Evolutionary conservation across 2,329 filamentous ascomycete species (phyloP).

Genomic region (Ceratocystis alfenasii): DNA sequence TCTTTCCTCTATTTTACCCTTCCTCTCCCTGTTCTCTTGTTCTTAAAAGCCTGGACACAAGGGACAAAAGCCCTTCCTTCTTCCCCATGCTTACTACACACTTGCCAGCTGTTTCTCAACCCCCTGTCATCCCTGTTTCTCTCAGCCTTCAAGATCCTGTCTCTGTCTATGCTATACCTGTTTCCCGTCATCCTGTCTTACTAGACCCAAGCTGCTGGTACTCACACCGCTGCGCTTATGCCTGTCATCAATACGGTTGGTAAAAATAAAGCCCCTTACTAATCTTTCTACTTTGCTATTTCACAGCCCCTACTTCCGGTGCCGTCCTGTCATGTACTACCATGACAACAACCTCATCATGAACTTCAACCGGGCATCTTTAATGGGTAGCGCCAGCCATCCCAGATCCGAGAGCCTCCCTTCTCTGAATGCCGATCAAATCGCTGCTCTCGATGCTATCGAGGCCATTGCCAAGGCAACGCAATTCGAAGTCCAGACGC

Average conservation of each 20-base stretch:
- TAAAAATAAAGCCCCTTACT: background rate
- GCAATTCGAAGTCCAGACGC: constrained; percentile 43
- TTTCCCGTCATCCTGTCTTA: background rate
- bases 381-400: constrained; percentile 43
- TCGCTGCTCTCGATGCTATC: constrained; percentile 46
- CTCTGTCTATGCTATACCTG: background rate
- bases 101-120: background rate
- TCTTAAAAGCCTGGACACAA: too few relatives aligned
- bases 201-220: background rate
- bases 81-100: too few relatives aligned
- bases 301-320: constrained; percentile 43
- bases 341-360: constrained; percentile 41
- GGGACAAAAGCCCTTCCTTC: too few relatives aligned
- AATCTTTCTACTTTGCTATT: background rate
- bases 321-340: constrained; percentile 44
- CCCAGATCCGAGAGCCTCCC: constrained; percentile 42
- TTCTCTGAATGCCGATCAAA: constrained; percentile 36
- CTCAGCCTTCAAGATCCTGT: too few relatives aligned
- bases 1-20: background rate
- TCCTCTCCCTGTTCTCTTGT: background rate
- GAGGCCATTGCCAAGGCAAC: constrained; percentile 44
- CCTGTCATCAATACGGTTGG: background rate
- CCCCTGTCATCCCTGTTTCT: background rate
- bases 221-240: background rate
- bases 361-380: constrained; percentile 47